Percentiles rank a stretch among this genome's conserved stretches.
Conservation (phyloP, 2,329 filamentous ascomycete species). For the Metarhizium robertsii region DNA sequence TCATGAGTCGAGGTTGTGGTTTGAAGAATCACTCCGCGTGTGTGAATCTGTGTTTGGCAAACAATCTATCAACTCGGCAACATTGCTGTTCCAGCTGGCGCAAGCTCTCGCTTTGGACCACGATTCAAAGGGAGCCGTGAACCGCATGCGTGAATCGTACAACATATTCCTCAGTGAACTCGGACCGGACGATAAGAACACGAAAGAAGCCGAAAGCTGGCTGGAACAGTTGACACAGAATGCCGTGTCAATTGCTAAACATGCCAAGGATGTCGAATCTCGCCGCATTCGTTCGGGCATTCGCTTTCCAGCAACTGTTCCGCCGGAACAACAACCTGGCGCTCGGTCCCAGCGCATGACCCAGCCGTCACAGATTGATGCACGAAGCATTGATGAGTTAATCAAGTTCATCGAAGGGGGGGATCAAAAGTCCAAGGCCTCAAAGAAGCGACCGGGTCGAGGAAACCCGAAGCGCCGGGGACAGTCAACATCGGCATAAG, state of each 20-base stretch:
- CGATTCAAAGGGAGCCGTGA: constrained; percentile 84
- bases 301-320: constrained; percentile 43
- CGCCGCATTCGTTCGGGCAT: constrained; percentile 63
- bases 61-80: constrained; percentile 86
- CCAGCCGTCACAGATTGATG: constrained; percentile 45
- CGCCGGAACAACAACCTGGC: constrained; percentile 17
- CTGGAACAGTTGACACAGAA: constrained; percentile 93
- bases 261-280: constrained; percentile 76
- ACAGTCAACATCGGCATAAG: constrained; percentile 4
- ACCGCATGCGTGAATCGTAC: constrained; percentile 91
- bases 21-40: constrained; percentile 81
- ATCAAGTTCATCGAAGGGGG: constrained; percentile 87
- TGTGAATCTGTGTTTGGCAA: constrained; percentile 87
- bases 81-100: constrained; percentile 91
- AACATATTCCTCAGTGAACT: constrained; percentile 88
- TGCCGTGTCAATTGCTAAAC: constrained; percentile 88
- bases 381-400: constrained; percentile 84
- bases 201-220: constrained; percentile 95
- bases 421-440: constrained; percentile 39
- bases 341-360: constrained; percentile 21
- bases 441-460: constrained; percentile 47
- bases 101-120: constrained; percentile 94
- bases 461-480: constrained; percentile 49
- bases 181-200: constrained; percentile 88
- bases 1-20: constrained; percentile 91